phyloP scores from a whole-genome alignment of 1,284 basidiomycete genomes.

The Rhodotorula sp. region DNA sequence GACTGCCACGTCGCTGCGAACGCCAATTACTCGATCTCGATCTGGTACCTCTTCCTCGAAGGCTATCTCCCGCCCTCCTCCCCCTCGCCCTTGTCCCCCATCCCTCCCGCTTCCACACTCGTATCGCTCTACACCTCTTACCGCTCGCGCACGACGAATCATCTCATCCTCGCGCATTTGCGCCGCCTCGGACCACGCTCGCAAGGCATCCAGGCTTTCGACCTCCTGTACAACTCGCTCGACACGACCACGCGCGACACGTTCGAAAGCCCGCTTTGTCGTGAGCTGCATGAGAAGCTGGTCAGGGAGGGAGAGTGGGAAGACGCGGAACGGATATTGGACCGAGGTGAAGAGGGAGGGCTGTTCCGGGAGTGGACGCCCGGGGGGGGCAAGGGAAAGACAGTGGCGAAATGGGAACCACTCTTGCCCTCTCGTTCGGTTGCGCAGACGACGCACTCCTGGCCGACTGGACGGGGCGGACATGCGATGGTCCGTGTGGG shows the following conservation, averaged over 20 bases:
- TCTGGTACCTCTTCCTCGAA: slow-evolving; percentile 44
- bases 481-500: slow-evolving; percentile 48
- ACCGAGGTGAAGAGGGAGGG: slow-evolving; percentile 20
- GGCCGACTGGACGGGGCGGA: slow-evolving; percentile 46
- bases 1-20: slow-evolving; percentile 47
- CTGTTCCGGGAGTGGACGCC: slow-evolving; percentile 33
- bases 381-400: neutral
- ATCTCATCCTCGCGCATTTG: slow-evolving; percentile 49
- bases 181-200: slow-evolving; percentile 39
- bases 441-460: slow-evolving; percentile 8
- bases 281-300: slow-evolving; percentile 45
- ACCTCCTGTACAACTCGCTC: slow-evolving; percentile 40
- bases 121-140: slow-evolving; percentile 12
- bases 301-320: slow-evolving; percentile 46
- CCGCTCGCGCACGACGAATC: slow-evolving; percentile 41
- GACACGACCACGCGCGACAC: neutral
- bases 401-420: slow-evolving; percentile 22
- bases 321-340: slow-evolving; percentile 41
- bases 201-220: slow-evolving; percentile 31
- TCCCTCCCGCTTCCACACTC: neutral
- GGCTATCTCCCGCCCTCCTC: neutral
- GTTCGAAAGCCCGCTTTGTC: slow-evolving; percentile 45
- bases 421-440: slow-evolving; percentile 13
- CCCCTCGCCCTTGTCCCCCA: neutral
- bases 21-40: slow-evolving; percentile 47